phyloP scores from a whole-genome alignment of 768 basidiomycete species.

The Pulveroboletus ravenelii region DNA sequence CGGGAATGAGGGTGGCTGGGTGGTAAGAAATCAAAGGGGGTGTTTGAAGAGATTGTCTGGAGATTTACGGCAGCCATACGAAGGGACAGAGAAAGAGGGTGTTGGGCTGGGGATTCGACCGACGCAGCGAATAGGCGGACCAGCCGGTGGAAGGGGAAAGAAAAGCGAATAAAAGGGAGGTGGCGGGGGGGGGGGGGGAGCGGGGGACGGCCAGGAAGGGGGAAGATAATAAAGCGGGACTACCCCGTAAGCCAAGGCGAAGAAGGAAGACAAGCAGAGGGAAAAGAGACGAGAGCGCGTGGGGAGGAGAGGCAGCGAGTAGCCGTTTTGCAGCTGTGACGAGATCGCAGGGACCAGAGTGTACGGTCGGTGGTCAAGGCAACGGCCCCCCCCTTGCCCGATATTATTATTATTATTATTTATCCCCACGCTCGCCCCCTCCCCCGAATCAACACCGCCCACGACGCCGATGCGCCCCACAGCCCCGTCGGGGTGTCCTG shows the following conservation, averaged over 20 bases:
- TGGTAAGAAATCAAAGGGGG: slow-evolving; percentile 70
- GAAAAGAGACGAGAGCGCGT: slow-evolving; percentile 17
- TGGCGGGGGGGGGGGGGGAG: not conserved
- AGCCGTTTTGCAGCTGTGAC: slow-evolving; percentile 24
- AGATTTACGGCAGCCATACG: slow-evolving; percentile 71
- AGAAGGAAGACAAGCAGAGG: slow-evolving; percentile 1
- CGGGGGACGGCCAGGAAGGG: not conserved
- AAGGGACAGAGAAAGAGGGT: slow-evolving; percentile 35
- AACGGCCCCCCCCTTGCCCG: slow-evolving; percentile 32
- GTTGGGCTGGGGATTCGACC: slow-evolving; percentile 29
- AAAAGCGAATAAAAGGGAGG: not conserved
- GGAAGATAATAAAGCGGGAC: slow-evolving; percentile 13
- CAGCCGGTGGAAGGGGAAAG: slow-evolving; percentile 41
- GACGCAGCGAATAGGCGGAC: slow-evolving; percentile 44
- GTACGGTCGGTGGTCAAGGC: slow-evolving; percentile 51
- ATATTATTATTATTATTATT: slow-evolving; percentile 1
- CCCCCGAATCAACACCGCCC: no score
- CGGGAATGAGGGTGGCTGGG: slow-evolving; percentile 63
- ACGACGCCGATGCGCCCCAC: no score
- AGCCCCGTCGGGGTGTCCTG: no score
- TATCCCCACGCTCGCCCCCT: no score
- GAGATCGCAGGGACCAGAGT: slow-evolving; percentile 30
- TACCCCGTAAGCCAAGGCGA: slow-evolving; percentile 23
- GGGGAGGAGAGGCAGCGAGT: slow-evolving; percentile 9
- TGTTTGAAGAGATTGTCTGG: slow-evolving; percentile 62